Evolutionary conservation across 2,329 filamentous ascomycete genomes (phyloP), one percentile per base, ranked within the genome.

Genomic region (Cordyceps fumosorosea): DNA sequence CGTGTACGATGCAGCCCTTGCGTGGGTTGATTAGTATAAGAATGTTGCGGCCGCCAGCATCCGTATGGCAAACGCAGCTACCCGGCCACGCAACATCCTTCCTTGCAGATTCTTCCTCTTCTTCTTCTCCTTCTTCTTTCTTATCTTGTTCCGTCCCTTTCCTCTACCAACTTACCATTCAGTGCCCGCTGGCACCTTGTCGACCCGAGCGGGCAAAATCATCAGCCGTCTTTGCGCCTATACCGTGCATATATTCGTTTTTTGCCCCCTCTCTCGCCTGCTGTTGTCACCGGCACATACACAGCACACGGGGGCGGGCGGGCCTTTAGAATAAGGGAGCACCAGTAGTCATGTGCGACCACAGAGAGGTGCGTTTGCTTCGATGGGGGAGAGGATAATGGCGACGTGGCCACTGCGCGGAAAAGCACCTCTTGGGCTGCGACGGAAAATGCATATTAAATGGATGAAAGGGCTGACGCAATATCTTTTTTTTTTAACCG

Each of bases 291-390:
- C 34, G 34, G 11, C 34, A 7, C 29, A 29, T 29, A 7, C 29
- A 29, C 6, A 5, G 8, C 8, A 29, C 5, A 29, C 29, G 8
- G 5, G 29, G 29, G 29, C 29, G 29, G 2, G 11, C 34, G 34
- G n/a, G n/a, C n/a, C n/a, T n/a, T n/a, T n/a, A n/a, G n/a, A 37
- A 29, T 7, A 3, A 29, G 29, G 29, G 34, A 14, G 16, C 40
- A 14, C 40, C 16, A 40, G 44, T 7, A 58, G 44, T 26, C 37
- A 60, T 60, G 57, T 60, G 57, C 26, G 45, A 34, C n/a, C 57
- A 60, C 20, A 54, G 24, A 54, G 37, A 60, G 57, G 57, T 60
- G 14, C 24, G 57, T 34, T 18, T 44, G 37, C 37, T 3, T 42
- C 5, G 37, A 5, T 14, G 11, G 37, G 37, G 37, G 16, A 16